These are phyloP conservation scores for Clonostachys rosea DNA, from an alignment of 2,329 filamentous ascomycete species.

Conservation along the genomic window DNA sequence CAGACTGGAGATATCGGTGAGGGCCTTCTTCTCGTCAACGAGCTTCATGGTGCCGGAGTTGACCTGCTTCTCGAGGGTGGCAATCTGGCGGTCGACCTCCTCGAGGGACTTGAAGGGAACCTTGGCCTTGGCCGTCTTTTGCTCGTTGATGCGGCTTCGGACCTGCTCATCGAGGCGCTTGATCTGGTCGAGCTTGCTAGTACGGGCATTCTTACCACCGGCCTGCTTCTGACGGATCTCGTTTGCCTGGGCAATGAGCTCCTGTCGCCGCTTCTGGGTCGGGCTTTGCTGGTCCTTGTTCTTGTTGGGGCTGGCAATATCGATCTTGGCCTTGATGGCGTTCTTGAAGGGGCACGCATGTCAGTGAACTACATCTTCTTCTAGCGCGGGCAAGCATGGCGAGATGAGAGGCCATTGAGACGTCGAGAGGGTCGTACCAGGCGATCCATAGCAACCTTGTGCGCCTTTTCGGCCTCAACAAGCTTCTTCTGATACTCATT, in stretches of 20 bases:
- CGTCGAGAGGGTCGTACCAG: conserved; percentile 24
- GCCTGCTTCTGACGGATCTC: conserved; percentile 85
- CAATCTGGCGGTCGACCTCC: conserved; percentile 82
- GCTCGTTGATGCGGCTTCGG: conserved; percentile 78
- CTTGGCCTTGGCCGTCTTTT: conserved; percentile 79
- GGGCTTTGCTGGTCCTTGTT: conserved; percentile 77
- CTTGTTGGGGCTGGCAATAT: conserved; percentile 70
- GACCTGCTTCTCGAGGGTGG: conserved; percentile 76
- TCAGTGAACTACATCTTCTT: too few relatives aligned
- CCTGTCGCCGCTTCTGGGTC: conserved; percentile 75
- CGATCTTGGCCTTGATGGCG: conserved; percentile 82
- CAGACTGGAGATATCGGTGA: conserved; percentile 75
- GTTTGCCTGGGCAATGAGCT: conserved; percentile 77
- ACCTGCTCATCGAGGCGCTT: conserved; percentile 88
- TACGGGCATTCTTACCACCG: conserved; percentile 78
- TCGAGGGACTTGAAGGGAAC: conserved; percentile 82
- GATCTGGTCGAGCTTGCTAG: conserved; percentile 79
- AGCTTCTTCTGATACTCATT: conserved; percentile 76
- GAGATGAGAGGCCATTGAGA: conserved; percentile 2
- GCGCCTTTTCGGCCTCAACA: conserved; percentile 80
- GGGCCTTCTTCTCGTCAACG: conserved; percentile 94
- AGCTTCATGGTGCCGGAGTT: conserved; percentile 89
- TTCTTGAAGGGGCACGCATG: conserved; percentile 49
- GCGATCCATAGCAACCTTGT: conserved; percentile 67
- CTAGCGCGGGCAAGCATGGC: conserved; percentile 6